A percentile compares a stretch with the other conserved stretches of the same genome.
Evolutionary conservation across 2,329 filamentous ascomycete genomes (phyloP).

Genomic region (Talaromyces sp.): DNA sequence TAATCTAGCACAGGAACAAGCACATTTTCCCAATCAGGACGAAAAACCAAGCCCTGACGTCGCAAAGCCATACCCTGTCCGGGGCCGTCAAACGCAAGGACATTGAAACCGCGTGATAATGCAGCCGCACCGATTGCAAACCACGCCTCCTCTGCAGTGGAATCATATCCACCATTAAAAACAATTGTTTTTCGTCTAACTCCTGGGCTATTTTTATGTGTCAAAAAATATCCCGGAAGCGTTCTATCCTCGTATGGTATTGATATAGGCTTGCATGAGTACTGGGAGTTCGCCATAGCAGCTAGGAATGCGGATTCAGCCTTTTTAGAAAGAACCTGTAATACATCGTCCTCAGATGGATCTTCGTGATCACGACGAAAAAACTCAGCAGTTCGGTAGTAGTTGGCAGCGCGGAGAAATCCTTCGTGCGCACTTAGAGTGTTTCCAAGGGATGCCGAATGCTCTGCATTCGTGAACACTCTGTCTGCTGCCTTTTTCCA

Average conservation of each 20-base stretch:
- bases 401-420: slow-evolving; percentile 16
- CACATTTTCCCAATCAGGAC: slow-evolving; percentile 25
- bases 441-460: slow-evolving; percentile 9
- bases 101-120: slow-evolving; percentile 25
- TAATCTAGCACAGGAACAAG: slow-evolving; percentile 27
- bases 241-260: slow-evolving; percentile 15
- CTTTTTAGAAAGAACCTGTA: slow-evolving; percentile 1
- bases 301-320: neutral
- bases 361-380: slow-evolving; percentile 8
- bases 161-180: slow-evolving; percentile 25
- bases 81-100: slow-evolving; percentile 28
- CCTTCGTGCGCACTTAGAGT: slow-evolving; percentile 11
- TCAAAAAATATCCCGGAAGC: slow-evolving; percentile 14
- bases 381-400: slow-evolving; percentile 16
- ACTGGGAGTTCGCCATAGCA: slow-evolving; percentile 1
- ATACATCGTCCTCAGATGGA: slow-evolving; percentile 5
- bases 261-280: slow-evolving; percentile 9
- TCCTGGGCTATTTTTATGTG: slow-evolving; percentile 4
- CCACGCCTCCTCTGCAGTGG: slow-evolving; percentile 23
- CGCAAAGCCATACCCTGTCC: slow-evolving; percentile 24
- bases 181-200: slow-evolving; percentile 12
- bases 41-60: slow-evolving; percentile 21
- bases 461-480: slow-evolving; percentile 9
- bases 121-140: slow-evolving; percentile 21
- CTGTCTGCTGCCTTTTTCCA: slow-evolving; percentile 12